phyloP scores from a whole-genome alignment of 345 rosid genomes.

The Euphorbia peplus region DNA sequence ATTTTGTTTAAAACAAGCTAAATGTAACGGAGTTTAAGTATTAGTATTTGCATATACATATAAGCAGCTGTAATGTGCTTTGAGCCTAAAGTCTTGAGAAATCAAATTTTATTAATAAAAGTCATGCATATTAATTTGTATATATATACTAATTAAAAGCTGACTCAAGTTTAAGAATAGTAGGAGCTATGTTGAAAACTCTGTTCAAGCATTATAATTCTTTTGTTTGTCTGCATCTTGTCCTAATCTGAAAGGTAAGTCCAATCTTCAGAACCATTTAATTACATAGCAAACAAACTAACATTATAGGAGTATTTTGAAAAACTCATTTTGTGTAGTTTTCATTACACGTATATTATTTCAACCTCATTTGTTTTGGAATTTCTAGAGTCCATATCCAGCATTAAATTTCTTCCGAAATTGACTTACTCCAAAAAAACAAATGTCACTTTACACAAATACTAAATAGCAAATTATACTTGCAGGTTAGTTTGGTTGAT shows the following conservation, averaged over 20 bases:
- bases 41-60: too few relatives aligned
- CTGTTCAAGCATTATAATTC: neutral
- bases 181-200: neutral
- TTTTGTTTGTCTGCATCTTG: neutral
- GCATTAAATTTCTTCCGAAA: too few relatives aligned
- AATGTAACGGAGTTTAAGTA: too few relatives aligned
- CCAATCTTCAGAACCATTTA: slow-evolving; percentile 4
- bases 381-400: neutral
- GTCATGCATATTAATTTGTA: neutral
- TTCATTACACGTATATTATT: neutral
- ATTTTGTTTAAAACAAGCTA: too few relatives aligned
- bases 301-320: neutral
- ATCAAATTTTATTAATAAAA: neutral
- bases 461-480: too few relatives aligned
- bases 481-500: too few relatives aligned
- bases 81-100: too few relatives aligned
- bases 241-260: neutral
- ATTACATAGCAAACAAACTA: neutral
- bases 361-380: neutral
- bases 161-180: too few relatives aligned
- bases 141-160: neutral
- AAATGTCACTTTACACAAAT: too few relatives aligned
- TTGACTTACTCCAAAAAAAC: too few relatives aligned
- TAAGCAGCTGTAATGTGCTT: too few relatives aligned
- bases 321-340: neutral